A percentile compares a stretch with the other conserved stretches of the same genome.
phyloP scores from a whole-genome alignment of 2,329 filamentous ascomycete genomes.

The Epichloe hybrida region DNA sequence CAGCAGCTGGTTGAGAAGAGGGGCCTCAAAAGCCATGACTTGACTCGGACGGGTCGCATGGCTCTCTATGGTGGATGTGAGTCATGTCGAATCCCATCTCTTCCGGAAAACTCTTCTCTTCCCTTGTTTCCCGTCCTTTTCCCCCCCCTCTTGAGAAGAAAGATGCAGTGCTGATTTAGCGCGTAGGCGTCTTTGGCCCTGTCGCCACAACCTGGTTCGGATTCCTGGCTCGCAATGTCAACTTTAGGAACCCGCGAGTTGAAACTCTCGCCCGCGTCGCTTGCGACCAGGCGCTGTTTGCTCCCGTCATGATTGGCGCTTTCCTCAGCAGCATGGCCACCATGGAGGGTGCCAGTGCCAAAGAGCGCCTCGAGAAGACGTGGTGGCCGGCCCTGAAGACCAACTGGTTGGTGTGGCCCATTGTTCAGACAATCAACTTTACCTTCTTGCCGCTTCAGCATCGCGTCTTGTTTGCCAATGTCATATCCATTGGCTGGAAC shows the following conservation, averaged over 20 bases:
- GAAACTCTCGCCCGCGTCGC: conserved; percentile 69
- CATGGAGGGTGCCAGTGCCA: conserved; percentile 50
- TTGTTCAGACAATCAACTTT: conserved; percentile 78
- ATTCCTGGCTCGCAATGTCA: conserved; percentile 59
- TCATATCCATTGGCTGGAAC: conserved; percentile 58
- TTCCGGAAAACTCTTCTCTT: not conserved
- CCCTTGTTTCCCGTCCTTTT: not conserved
- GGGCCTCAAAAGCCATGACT: conserved; percentile 63
- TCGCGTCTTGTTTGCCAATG: conserved; percentile 74
- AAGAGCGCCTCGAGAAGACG: conserved; percentile 57
- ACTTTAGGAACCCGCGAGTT: conserved; percentile 47
- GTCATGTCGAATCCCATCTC: conserved; percentile 14
- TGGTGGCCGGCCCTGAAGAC: conserved; percentile 61
- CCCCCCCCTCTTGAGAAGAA: too few species aligned
- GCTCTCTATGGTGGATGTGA: conserved; percentile 63
- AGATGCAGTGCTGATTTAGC: not conserved
- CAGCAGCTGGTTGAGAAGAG: conserved; percentile 82
- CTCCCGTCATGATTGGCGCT: conserved; percentile 65
- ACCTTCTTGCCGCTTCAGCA: conserved; percentile 72
- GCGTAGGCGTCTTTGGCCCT: conserved; percentile 66
- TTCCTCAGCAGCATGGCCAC: conserved; percentile 79
- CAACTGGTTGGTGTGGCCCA: conserved; percentile 83
- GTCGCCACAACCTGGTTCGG: conserved; percentile 78
- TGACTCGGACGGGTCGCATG: conserved; percentile 63
- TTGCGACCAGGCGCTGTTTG: conserved; percentile 70